These are phyloP conservation scores for Mortierella claussenii DNA, from an alignment of 192 early-diverging fungal genomes.

Conservation along the genomic window DNA sequence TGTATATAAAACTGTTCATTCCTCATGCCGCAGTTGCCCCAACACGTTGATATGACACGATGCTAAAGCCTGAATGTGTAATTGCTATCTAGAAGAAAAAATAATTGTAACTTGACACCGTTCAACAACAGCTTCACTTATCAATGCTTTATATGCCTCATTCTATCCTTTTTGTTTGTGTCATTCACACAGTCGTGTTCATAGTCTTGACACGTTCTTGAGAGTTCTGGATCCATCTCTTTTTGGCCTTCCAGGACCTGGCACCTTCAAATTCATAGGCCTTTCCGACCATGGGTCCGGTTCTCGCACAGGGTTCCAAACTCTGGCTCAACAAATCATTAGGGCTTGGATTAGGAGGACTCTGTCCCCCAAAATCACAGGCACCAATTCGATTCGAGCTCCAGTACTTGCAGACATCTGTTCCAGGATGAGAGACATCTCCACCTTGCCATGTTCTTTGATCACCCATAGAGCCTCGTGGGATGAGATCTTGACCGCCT, in stretches of 20 bases:
- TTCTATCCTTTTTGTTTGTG: too few species aligned
- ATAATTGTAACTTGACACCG: neutral
- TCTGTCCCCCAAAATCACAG: slow-evolving; percentile 64
- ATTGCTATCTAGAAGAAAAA: neutral
- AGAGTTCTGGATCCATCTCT: slow-evolving; percentile 32
- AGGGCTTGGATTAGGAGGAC: slow-evolving; percentile 54
- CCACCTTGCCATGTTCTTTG: slow-evolving; percentile 57
- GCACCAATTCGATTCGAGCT: slow-evolving; percentile 67
- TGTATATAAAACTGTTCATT: neutral
- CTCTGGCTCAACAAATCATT: slow-evolving; percentile 67
- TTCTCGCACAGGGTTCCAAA: slow-evolving; percentile 65
- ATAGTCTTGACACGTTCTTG: too few species aligned
- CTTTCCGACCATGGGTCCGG: slow-evolving; percentile 51
- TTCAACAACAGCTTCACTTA: too few species aligned
- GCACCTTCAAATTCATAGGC: slow-evolving; percentile 58
- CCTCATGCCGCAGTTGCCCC: too few species aligned
- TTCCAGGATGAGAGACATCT: slow-evolving; percentile 64
- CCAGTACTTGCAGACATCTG: slow-evolving; percentile 72
- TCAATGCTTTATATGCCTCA: too few species aligned
- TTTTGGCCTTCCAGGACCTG: slow-evolving; percentile 1
- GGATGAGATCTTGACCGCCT: slow-evolving; percentile 51
- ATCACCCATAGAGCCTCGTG: slow-evolving; percentile 31
- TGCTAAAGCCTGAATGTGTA: too few species aligned
- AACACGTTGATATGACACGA: too few species aligned
- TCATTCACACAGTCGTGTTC: too few species aligned